These are phyloP conservation scores for Asclepias syriaca DNA, from an alignment of 257 asterid genomes.

Conservation along the genomic window DNA sequence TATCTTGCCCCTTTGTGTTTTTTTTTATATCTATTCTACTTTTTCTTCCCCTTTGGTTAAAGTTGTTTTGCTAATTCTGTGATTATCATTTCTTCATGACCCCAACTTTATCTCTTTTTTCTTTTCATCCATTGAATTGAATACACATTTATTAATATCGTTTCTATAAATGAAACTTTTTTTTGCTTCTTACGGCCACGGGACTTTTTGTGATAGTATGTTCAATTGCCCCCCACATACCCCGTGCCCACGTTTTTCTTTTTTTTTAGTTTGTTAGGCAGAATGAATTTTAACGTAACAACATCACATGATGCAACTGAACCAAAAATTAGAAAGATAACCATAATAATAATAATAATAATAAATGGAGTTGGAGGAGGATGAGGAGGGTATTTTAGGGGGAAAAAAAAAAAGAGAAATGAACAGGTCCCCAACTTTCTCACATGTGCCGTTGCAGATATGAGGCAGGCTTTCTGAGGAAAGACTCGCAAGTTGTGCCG, in stretches of 20 bases:
- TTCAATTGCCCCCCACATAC: no score
- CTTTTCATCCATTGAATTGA: slow-evolving; percentile 18
- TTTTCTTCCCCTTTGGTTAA: slow-evolving; percentile 14
- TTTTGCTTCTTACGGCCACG: not conserved
- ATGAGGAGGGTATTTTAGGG: no score
- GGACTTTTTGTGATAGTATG: not conserved
- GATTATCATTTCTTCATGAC: slow-evolving; percentile 17
- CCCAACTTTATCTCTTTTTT: not conserved
- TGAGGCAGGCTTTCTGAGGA: slow-evolving; percentile 48
- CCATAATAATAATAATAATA: no score
- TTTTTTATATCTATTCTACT: slow-evolving; percentile 10
- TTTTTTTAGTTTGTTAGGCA: no score
- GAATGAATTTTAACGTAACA: not conserved
- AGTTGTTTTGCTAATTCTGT: slow-evolving; percentile 29
- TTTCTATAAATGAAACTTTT: not conserved
- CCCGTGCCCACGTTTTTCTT: no score
- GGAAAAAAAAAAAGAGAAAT: not conserved
- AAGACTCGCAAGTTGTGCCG: slow-evolving; percentile 43
- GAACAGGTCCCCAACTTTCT: slow-evolving; percentile 26
- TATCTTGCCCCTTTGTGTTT: slow-evolving; percentile 18
- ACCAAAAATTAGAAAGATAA: not conserved
- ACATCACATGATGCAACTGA: not conserved
- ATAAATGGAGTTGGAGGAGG: no score
- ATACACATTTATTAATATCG: not conserved
- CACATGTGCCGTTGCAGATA: slow-evolving; percentile 47